Evolutionary conservation across 306 rosid genomes (phyloP), one percentile per base, ranked within the genome.

Genomic region (Styphnolobium japonicum): DNA sequence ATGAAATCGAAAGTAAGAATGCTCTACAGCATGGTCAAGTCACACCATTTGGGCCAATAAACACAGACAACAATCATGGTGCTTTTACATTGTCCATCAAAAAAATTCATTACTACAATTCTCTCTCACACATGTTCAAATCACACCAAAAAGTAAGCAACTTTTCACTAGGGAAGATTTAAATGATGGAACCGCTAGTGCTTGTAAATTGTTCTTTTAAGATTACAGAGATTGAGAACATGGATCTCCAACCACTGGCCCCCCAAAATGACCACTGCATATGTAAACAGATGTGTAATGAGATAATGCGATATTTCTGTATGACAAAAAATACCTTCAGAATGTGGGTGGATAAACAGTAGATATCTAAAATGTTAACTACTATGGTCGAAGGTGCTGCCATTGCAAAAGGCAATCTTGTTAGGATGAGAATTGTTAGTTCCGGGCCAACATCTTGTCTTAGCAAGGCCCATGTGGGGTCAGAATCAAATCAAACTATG

Each of bases 81-180:
- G 78, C 70, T 60, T 79, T 60, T 51, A 75, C 70, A 83, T 25
- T 39, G 57, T 74, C 81, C 74, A 61, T 67, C 73, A 69, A 60
- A 10, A 49, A 40, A 27, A 51, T n/a, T 48, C 46, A 22, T 49
- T 8, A 71, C 55, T 46, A 70, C 23, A 23, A 71, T 16, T 37
- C 29, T 63, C 49, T 33, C 57, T 48, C 56, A 12, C 60, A 33
- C 60, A 37, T 64, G 77, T 77, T 65, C 81, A 81, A 65, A 72
- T 58, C 85, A 77, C 37, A 29, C 27, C 29, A 58, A 66, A 71
- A 85, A 40, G 71, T 14, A 16, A 69, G 71, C 79, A 80, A 74
- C 67, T 22, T 61, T 81, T 74, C 71, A 75, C 56, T 56, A 43
- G 43, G 71, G 65, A 70, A 75, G 78, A 64, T 80, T 71, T 71